phyloP scores from a whole-genome alignment of 2,329 filamentous ascomycete genomes.

The Magnaporthales sp. region DNA sequence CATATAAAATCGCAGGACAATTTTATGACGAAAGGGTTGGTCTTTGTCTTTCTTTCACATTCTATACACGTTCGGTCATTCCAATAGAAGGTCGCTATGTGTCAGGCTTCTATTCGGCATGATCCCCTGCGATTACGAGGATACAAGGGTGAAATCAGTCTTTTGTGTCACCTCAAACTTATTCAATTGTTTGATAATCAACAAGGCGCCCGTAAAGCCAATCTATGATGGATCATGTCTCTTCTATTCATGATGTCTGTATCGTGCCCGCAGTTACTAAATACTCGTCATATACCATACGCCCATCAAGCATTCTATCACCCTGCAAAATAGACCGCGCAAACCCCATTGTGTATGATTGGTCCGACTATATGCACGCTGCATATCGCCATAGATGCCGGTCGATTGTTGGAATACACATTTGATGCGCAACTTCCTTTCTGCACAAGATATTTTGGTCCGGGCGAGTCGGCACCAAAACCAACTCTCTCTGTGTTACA shows the following conservation, averaged over 20 bases:
- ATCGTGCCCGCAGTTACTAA: neutral
- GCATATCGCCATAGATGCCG: neutral
- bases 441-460: neutral
- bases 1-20: neutral
- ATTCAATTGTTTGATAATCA: neutral
- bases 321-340: neutral
- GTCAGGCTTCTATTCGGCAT: neutral
- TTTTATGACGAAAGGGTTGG: neutral
- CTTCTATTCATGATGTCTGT: neutral
- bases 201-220: neutral
- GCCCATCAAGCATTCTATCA: neutral
- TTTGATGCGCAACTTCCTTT: neutral
- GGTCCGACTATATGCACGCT: neutral
- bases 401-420: neutral
- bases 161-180: neutral
- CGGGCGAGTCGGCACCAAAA: neutral
- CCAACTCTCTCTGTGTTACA: slow-evolving; percentile 30
- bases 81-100: neutral
- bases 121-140: neutral
- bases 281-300: neutral
- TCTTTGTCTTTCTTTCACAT: neutral
- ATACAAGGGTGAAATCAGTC: neutral
- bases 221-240: neutral
- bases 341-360: neutral
- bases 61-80: neutral